A percentile compares a stretch with the other conserved stretches of the same genome.
These are phyloP conservation scores for Thraustochytrium striatum DNA, from an alignment of 352 stramenopile genomes.

Conservation along the genomic window DNA sequence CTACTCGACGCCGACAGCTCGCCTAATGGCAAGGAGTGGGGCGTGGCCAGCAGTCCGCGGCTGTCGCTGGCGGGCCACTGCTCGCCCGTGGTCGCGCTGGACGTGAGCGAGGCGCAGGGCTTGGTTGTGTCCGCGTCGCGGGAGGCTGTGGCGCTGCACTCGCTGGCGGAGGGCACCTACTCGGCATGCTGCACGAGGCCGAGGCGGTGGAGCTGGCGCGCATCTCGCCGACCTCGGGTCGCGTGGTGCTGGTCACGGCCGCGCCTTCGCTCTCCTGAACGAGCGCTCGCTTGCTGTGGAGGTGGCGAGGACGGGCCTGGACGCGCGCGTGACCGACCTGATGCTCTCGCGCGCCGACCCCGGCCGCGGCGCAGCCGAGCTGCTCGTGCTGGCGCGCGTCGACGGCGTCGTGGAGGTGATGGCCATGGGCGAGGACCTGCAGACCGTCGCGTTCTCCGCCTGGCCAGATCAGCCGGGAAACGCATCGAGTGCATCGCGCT, in stretches of 20 bases:
- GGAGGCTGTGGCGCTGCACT: conserved; percentile 6
- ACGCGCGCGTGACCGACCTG: neutral
- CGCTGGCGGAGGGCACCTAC: neutral
- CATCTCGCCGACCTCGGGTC: conserved; percentile 1
- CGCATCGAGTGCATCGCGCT: neutral
- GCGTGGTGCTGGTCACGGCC: neutral
- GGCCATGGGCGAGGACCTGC: neutral
- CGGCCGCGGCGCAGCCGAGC: conserved; percentile 2
- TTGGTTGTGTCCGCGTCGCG: conserved; percentile 26
- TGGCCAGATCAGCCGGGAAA: neutral
- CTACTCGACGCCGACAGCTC: neutral
- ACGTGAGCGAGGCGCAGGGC: conserved; percentile 3
- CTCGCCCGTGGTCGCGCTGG: neutral
- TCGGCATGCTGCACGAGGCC: neutral
- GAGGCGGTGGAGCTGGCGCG: conserved; percentile 7
- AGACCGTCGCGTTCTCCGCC: neutral
- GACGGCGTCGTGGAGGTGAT: neutral
- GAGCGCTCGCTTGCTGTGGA: neutral
- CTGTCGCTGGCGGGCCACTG: conserved; percentile 6
- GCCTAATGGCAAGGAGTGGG: neutral
- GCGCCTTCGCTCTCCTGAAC: conserved; percentile 8
- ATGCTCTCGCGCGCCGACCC: neutral
- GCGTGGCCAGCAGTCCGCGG: neutral
- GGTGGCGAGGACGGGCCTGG: too few relatives aligned
- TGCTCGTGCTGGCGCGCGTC: neutral